These are phyloP conservation scores for Botryotinia narcissicola DNA, from an alignment of 2,329 filamentous ascomycete genomes.

Conservation along the genomic window DNA sequence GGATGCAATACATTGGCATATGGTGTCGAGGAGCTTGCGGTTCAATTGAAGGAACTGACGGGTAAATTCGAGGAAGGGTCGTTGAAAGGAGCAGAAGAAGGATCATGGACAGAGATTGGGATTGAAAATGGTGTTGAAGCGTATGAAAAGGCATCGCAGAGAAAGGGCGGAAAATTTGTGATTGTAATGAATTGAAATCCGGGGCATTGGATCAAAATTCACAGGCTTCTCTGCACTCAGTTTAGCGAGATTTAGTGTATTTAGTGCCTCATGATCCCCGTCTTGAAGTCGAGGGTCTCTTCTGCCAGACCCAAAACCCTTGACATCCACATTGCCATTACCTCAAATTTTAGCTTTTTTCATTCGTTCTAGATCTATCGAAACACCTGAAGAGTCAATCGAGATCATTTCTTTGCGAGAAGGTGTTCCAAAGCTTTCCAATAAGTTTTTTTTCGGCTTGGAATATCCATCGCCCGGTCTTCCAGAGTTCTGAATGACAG, in stretches of 20 bases:
- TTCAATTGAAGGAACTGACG: slow-evolving; percentile 49
- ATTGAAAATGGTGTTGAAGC: slow-evolving; percentile 29
- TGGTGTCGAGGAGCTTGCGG: slow-evolving; percentile 27
- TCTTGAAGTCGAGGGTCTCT: not conserved
- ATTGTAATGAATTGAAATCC: slow-evolving; percentile 25
- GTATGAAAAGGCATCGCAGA: slow-evolving; percentile 29
- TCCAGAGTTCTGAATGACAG: not conserved
- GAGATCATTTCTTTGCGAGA: too few relatives aligned
- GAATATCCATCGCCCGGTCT: not conserved
- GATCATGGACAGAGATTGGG: slow-evolving; percentile 27
- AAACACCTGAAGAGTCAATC: rapidly evolving
- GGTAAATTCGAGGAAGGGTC: slow-evolving; percentile 26
- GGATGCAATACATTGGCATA: slow-evolving; percentile 32
- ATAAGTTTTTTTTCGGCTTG: not conserved
- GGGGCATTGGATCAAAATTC: not conserved
- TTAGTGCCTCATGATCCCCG: not conserved
- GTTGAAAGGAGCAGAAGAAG: slow-evolving; percentile 22
- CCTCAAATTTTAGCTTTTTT: not conserved
- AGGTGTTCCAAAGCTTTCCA: not conserved
- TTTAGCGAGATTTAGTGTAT: not conserved
- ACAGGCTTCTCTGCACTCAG: not conserved
- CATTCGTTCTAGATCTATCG: not conserved
- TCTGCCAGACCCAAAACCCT: not conserved
- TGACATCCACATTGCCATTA: not conserved
- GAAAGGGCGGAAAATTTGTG: slow-evolving; percentile 29